phyloP scores from a whole-genome alignment of 345 rosid species.

The Acer saccharum region DNA sequence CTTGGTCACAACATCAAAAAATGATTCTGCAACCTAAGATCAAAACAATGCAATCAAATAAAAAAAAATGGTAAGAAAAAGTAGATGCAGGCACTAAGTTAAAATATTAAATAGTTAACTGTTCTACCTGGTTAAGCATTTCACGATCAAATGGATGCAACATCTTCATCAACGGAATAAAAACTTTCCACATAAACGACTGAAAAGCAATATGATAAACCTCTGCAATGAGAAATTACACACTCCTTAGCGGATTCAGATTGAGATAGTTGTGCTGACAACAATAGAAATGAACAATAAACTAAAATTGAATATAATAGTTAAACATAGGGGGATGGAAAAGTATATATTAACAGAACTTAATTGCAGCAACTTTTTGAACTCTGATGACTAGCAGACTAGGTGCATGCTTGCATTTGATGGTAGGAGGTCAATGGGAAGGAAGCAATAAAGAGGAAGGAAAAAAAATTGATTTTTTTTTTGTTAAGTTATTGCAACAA shows the following conservation, averaged over 20 bases:
- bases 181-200: slow-evolving; percentile 64
- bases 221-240: slow-evolving; percentile 33
- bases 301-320: background rate
- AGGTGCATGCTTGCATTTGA: background rate
- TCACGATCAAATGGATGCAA: slow-evolving; percentile 61
- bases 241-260: slow-evolving; percentile 11
- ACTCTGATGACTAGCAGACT: background rate
- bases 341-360: slow-evolving; percentile 2
- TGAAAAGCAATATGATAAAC: slow-evolving; percentile 43
- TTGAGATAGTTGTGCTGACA: background rate
- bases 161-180: slow-evolving; percentile 71
- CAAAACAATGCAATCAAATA: slow-evolving; percentile 27
- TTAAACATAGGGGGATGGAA: background rate
- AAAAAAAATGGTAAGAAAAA: slow-evolving; percentile 21
- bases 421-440: background rate
- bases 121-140: slow-evolving; percentile 67
- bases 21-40: slow-evolving; percentile 57
- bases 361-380: background rate
- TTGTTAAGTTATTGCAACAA: background rate
- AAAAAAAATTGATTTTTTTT: background rate
- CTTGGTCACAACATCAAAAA: slow-evolving; percentile 60
- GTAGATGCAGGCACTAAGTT: slow-evolving; percentile 13
- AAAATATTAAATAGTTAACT: slow-evolving; percentile 8
- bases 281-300: background rate
- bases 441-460: background rate